Percentiles rank a stretch among this genome's conserved stretches.
Evolutionary conservation across 139 green algal species (phyloP).

Genomic region (Coelastrella sp.): DNA sequence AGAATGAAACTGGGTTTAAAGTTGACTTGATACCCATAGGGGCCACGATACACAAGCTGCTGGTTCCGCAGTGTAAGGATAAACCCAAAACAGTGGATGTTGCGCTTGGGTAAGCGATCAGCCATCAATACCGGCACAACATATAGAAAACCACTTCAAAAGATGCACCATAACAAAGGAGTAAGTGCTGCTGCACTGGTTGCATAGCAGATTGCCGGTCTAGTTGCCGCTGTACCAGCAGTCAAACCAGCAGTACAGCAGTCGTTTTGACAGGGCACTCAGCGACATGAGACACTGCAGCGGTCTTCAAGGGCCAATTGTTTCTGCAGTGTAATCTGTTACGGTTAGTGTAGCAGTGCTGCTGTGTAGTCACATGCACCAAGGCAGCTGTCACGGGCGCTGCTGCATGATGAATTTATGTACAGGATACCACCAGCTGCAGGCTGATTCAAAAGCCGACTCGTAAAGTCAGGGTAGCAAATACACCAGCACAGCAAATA

Average conservation of each 20-base stretch:
- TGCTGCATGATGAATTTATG: no score
- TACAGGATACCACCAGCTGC: no score
- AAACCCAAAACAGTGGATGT: background rate
- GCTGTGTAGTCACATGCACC: no score
- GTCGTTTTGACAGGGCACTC: no score
- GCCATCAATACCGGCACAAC: background rate
- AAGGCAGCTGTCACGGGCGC: no score
- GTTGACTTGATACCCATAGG: background rate
- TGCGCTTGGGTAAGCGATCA: background rate
- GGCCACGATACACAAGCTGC: constrained; percentile 23
- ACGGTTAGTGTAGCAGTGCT: background rate
- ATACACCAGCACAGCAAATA: no score
- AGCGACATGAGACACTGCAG: background rate
- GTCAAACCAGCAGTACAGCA: no score
- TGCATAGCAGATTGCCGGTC: no score
- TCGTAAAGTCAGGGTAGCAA: no score
- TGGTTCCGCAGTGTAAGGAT: background rate
- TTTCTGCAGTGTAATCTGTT: background rate
- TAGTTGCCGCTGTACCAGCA: no score
- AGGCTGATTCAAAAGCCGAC: no score
- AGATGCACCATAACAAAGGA: background rate
- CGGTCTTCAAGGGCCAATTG: background rate
- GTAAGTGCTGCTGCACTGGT: background rate
- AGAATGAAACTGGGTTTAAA: background rate
- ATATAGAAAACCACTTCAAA: background rate